Conservation (phyloP, 2,329 filamentous ascomycete genomes). For the Bisporella sp. region DNA sequence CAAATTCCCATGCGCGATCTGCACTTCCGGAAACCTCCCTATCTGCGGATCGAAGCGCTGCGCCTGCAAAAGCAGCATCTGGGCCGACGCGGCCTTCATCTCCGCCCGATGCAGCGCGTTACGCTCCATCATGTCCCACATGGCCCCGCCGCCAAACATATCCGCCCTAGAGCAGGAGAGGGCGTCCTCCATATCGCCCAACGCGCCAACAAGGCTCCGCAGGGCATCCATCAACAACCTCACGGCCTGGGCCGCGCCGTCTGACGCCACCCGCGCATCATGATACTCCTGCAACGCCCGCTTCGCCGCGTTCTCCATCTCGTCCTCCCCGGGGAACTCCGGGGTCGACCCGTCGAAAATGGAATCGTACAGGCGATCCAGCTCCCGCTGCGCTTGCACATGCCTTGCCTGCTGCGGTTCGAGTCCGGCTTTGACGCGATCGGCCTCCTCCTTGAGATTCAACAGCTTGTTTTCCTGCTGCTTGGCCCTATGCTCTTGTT, state of each 20-base stretch:
- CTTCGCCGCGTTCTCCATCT: conserved; percentile 32
- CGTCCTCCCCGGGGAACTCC: conserved; percentile 44
- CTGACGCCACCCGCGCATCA: conserved; percentile 27
- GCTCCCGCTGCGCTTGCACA: conserved; percentile 35
- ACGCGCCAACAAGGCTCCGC: conserved; percentile 28
- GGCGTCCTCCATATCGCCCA: conserved; percentile 35
- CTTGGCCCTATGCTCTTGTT: conserved; percentile 36
- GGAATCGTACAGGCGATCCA: conserved; percentile 43
- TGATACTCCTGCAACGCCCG: conserved; percentile 31
- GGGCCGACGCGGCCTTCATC: conserved; percentile 40
- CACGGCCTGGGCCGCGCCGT: conserved; percentile 35
- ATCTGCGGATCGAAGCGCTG: conserved; percentile 32
- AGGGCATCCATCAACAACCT: conserved; percentile 33
- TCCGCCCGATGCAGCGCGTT: conserved; percentile 45
- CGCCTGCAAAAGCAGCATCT: conserved; percentile 33
- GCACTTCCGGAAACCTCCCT: conserved; percentile 30
- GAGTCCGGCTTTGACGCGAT: conserved; percentile 28
- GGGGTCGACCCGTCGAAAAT: conserved; percentile 47
- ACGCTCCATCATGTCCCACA: conserved; percentile 13
- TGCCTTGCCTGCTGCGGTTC: conserved; percentile 32
- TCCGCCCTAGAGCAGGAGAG: conserved; percentile 36
- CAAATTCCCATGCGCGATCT: conserved; percentile 37
- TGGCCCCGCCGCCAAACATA: conserved; percentile 38
- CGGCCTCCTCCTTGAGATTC: conserved; percentile 27
- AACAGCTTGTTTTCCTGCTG: conserved; percentile 32